Evolutionary conservation across 805 yeast genomes (phyloP), one percentile per base, ranked within the genome.

Genomic region (Barnettozyma salicaria): DNA sequence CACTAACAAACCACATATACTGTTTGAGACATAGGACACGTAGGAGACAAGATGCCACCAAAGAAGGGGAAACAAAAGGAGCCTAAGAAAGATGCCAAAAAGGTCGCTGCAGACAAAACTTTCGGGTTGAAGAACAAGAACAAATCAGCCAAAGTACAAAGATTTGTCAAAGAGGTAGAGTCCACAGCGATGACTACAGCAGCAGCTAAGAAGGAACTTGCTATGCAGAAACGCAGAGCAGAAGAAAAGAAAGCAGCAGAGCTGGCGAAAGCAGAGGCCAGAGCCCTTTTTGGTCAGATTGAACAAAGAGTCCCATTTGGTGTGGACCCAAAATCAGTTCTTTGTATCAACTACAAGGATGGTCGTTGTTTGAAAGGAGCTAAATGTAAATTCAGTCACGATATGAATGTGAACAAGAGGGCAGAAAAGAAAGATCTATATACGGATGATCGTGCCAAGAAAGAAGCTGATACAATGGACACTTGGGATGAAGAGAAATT

Each of bases 401-500:
- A 92, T 59, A 61, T 85, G 56, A 71, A 75, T 43, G 74, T 86
- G 19, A 97, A 89, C 25, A 78, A 96, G 60, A 89, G 83, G 61
- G 85, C 82, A 23, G 85, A 74, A 34, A 92, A 92, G 78, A 88
- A 72, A 63, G 97, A 92, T 64, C 71, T 90, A 53, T 92, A 92
- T 65, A 78, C 92, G 9, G 98, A 92, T 65, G 87, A 80, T 26
- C 77, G 96, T 60, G 49, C 50, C 27, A 65, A 64, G 45, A 80
- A 83, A 58, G 81, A 78, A 48, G 69, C 68, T 16, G 97, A 92
- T 61, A 85, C 92, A 5, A 88, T 90, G 96, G 97, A 88, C 52
- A 72, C 70, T 31, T 90, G 97, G 97, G 97, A 92, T 64, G 97
- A 90, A 64, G 97, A 80, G 53, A 92, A 89, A 67, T 76, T 92